phyloP scores from a whole-genome alignment of 768 basidiomycete species.

The Tubosaeta sp. region DNA sequence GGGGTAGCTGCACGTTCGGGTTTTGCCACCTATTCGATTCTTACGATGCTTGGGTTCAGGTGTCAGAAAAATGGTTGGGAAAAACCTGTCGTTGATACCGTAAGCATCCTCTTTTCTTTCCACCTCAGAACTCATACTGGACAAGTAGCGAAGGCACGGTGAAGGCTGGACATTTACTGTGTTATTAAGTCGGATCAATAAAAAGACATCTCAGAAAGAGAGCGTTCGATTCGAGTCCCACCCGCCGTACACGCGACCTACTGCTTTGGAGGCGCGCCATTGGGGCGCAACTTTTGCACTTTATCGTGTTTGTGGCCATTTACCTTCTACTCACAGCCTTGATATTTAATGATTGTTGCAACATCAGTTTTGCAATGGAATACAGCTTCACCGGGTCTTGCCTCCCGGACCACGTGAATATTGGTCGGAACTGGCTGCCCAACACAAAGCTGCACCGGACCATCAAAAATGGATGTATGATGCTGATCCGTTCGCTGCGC shows the following conservation, averaged over 20 bases:
- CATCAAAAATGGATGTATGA: conserved; percentile 85
- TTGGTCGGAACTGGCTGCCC: conserved; percentile 70
- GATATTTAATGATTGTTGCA: conserved; percentile 18
- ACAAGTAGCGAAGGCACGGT: conserved; percentile 40
- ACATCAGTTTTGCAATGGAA: conserved; percentile 65
- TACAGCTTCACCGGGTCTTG: conserved; percentile 69
- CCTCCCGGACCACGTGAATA: conserved; percentile 86
- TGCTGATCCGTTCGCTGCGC: conserved; percentile 81
- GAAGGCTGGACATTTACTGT: conserved; percentile 64
- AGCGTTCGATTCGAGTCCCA: conserved; percentile 69
- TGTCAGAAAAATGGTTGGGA: conserved; percentile 93
- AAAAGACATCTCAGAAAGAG: conserved; percentile 67
- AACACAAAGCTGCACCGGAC: conserved; percentile 63
- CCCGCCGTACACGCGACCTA: conserved; percentile 60
- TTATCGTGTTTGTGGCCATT: conserved; percentile 64
- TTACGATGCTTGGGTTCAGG: conserved; percentile 32
- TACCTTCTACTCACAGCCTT: neutral
- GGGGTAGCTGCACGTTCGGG: neutral
- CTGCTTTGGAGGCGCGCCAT: conserved; percentile 81
- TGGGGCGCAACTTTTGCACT: conserved; percentile 88
- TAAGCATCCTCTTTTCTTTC: conserved; percentile 25
- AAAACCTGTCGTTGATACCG: conserved; percentile 73
- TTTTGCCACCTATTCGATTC: neutral
- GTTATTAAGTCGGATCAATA: conserved; percentile 60
- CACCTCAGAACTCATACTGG: conserved; percentile 6